Evolutionary conservation across 2,329 filamentous ascomycete genomes (phyloP).

Genomic region (Aspergillus novoparasiticus): DNA sequence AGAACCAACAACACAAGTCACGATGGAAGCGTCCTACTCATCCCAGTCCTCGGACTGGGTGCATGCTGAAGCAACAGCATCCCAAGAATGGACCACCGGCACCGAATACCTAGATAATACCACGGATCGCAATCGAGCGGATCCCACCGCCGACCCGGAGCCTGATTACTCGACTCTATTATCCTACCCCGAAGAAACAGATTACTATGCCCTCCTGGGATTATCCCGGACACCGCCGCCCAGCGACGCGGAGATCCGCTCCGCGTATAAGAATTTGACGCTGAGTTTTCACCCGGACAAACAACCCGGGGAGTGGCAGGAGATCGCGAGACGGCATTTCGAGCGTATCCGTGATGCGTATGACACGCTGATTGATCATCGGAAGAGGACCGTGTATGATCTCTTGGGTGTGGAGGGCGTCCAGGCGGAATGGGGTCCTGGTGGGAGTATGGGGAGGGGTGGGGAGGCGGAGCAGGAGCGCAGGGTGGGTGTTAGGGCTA

Average conservation of each 20-base stretch:
- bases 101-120: background rate
- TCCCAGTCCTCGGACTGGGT: background rate
- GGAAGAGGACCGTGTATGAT: constrained; percentile 48
- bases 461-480: constrained; percentile 31
- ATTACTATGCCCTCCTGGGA: constrained; percentile 47
- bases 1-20: background rate
- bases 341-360: constrained; percentile 44
- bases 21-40: background rate
- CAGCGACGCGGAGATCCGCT: constrained; percentile 44
- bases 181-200: constrained; percentile 36
- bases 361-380: constrained; percentile 43
- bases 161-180: constrained; percentile 30
- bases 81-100: background rate
- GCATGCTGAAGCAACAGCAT: background rate
- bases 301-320: constrained; percentile 42
- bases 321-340: constrained; percentile 43
- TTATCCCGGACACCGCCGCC: constrained; percentile 43
- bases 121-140: background rate
- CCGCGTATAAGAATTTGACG: constrained; percentile 46
- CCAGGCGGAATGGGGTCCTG: constrained; percentile 38
- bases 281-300: constrained; percentile 51
- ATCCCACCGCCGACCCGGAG: constrained; percentile 13
- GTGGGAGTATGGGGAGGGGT: constrained; percentile 35
- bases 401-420: constrained; percentile 45
- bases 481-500: constrained; percentile 40